Conservation (phyloP, 345 rosid genomes). For the Hibiscus syriacus region DNA sequence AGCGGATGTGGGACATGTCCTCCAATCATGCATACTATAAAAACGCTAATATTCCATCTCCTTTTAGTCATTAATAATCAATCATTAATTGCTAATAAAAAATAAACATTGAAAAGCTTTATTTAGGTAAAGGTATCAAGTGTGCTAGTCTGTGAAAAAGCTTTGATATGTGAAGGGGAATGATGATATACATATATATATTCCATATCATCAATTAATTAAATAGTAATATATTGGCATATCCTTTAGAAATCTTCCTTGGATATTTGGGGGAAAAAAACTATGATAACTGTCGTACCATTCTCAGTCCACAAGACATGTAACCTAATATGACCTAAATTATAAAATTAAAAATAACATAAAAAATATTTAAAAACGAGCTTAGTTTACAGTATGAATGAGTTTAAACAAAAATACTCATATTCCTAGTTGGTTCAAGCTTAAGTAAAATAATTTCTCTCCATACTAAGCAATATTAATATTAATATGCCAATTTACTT, state of each 20-base stretch:
- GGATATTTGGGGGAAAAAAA: too few species aligned
- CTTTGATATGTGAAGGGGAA: constrained; percentile 20
- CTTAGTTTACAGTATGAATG: too few species aligned
- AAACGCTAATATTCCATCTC: not conserved
- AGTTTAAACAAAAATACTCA: too few species aligned
- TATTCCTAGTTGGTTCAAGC: too few species aligned
- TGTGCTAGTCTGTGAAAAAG: constrained; percentile 24
- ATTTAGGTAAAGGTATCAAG: constrained; percentile 25
- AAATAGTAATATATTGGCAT: not conserved
- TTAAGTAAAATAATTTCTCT: too few species aligned
- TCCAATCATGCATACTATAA: constrained; percentile 23
- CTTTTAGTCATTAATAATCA: constrained; percentile 3
- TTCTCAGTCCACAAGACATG: too few species aligned
- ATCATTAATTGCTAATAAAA: not conserved
- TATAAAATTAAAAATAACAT: too few species aligned
- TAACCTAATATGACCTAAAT: too few species aligned
- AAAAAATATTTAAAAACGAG: too few species aligned
- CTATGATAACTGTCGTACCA: too few species aligned
- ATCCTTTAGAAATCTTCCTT: not conserved
- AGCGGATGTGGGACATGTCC: constrained; percentile 54
- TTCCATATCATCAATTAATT: not conserved
- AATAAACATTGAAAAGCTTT: not conserved
- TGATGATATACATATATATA: constrained; percentile 1
- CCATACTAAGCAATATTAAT: too few species aligned
- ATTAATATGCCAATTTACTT: too few species aligned